A percentile compares a stretch with the other conserved stretches of the same genome.
phyloP scores from a whole-genome alignment of 2,329 filamentous ascomycete genomes.

The Apiospora saccharicola region DNA sequence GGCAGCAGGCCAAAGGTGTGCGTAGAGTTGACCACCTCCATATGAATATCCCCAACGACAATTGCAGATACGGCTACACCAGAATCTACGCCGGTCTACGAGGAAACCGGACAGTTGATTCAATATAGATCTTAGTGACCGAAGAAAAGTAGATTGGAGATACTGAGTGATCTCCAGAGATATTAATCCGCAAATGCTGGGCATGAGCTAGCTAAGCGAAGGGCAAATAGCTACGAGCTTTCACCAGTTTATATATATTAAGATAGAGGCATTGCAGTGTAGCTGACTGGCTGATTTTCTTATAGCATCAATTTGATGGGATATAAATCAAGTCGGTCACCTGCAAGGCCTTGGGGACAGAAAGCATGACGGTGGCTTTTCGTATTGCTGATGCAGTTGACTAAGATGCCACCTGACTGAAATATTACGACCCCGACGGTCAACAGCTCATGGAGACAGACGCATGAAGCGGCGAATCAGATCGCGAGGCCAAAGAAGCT shows the following conservation, averaged over 20 bases:
- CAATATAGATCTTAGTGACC: too few species aligned
- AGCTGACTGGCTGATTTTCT: neutral
- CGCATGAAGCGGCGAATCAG: too few species aligned
- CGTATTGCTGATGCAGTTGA: constrained; percentile 4
- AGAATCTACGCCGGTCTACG: too few species aligned
- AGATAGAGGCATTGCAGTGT: neutral
- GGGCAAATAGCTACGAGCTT: neutral
- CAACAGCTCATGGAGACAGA: neutral
- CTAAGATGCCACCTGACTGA: neutral
- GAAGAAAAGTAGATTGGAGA: too few species aligned
- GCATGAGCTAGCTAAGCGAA: neutral
- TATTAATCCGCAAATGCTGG: too few species aligned
- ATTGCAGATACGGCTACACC: too few species aligned
- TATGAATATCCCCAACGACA: too few species aligned
- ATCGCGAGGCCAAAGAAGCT: neutral
- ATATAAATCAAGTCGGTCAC: neutral
- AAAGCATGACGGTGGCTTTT: neutral
- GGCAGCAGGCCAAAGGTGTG: too few species aligned
- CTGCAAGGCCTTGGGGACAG: neutral
- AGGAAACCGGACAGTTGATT: too few species aligned
- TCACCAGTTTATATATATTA: neutral
- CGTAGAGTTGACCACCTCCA: too few species aligned
- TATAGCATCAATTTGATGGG: neutral
- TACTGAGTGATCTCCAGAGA: too few species aligned
- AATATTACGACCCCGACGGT: neutral